These are phyloP conservation scores for Diaporthe capsici DNA, from an alignment of 2,329 filamentous ascomycete genomes.

Conservation along the genomic window DNA sequence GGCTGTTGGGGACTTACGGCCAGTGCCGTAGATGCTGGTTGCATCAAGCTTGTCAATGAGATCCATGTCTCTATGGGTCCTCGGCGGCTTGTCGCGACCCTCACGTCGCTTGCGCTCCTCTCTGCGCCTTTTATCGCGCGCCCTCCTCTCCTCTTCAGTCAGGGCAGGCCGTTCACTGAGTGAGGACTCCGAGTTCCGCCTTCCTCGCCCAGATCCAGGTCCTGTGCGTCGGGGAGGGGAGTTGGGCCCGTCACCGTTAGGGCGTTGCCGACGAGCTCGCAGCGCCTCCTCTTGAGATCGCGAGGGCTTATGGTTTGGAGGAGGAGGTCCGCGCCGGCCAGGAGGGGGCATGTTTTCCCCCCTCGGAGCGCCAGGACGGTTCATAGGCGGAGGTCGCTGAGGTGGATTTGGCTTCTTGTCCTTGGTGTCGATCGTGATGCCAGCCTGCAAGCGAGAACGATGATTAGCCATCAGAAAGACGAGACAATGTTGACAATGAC, in stretches of 20 bases:
- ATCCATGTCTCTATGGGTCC: conserved; percentile 74
- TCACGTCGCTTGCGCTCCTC: conserved; percentile 64
- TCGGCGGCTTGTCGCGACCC: conserved; percentile 62
- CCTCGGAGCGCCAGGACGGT: conserved; percentile 53
- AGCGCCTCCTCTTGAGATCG: conserved; percentile 77
- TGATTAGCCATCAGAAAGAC: conserved; percentile 23
- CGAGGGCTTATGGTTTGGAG: conserved; percentile 70
- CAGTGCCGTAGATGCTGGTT: conserved; percentile 94
- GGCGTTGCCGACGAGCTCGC: conserved; percentile 59
- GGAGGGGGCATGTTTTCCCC: conserved; percentile 64
- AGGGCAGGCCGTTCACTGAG: conserved; percentile 69
- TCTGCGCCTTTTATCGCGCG: conserved; percentile 63
- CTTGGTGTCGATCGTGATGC: conserved; percentile 76
- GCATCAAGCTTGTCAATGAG: conserved; percentile 97
- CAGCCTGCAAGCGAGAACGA: conserved; percentile 68
- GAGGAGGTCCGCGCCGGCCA: conserved; percentile 57
- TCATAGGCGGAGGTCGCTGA: conserved; percentile 53
- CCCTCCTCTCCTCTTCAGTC: conserved; percentile 71
- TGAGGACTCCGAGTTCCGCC: conserved; percentile 86
- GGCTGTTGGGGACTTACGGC: conserved; percentile 71
- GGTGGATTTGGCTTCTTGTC: conserved; percentile 62
- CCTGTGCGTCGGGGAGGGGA: conserved; percentile 51
- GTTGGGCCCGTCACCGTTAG: conserved; percentile 53
- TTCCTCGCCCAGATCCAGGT: conserved; percentile 63
- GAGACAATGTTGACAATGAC: not conserved